These are phyloP conservation scores for Syzygium aqueum DNA, from an alignment of 345 rosid species.

Conservation along the genomic window DNA sequence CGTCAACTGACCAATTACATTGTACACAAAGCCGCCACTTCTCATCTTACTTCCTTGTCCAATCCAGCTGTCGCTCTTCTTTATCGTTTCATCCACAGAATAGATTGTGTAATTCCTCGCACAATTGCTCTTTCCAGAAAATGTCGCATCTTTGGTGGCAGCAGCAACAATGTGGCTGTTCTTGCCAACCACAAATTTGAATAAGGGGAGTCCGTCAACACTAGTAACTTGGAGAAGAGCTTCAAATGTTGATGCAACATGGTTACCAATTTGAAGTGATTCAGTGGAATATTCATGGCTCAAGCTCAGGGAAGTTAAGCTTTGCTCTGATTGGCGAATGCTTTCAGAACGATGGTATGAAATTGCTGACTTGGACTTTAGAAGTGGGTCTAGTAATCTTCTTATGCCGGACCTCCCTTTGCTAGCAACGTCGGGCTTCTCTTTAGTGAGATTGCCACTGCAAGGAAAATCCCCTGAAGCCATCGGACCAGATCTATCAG, in stretches of 20 bases:
- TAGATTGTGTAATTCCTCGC: slow-evolving; percentile 42
- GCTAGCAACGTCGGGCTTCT: slow-evolving; percentile 17
- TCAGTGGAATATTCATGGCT: slow-evolving; percentile 12
- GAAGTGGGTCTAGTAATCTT: slow-evolving; percentile 62
- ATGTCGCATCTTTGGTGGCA: slow-evolving; percentile 30
- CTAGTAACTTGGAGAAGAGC: slow-evolving; percentile 55
- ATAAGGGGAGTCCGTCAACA: slow-evolving; percentile 59
- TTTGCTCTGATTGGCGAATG: slow-evolving; percentile 10
- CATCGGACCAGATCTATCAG: slow-evolving; percentile 52
- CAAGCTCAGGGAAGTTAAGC: not conserved
- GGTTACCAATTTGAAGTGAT: slow-evolving; percentile 1
- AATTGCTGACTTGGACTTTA: slow-evolving; percentile 35
- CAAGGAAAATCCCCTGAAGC: slow-evolving; percentile 21
- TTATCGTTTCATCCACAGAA: slow-evolving; percentile 54
- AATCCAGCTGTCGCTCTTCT: slow-evolving; percentile 55
- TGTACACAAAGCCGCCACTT: slow-evolving; percentile 39
- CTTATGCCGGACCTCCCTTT: slow-evolving; percentile 62
- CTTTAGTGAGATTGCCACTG: slow-evolving; percentile 26
- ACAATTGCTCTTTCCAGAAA: slow-evolving; percentile 28
- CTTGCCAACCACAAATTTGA: slow-evolving; percentile 56
- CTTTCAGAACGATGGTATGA: slow-evolving; percentile 21
- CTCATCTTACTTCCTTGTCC: slow-evolving; percentile 48
- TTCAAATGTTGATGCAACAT: slow-evolving; percentile 18
- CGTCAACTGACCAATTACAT: slow-evolving; percentile 54
- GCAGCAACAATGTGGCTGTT: slow-evolving; percentile 59